Percentiles rank a stretch among this genome's conserved stretches.
Evolutionary conservation across 139 green algal genomes (phyloP).

Genomic region (Volvox reticuliferus): DNA sequence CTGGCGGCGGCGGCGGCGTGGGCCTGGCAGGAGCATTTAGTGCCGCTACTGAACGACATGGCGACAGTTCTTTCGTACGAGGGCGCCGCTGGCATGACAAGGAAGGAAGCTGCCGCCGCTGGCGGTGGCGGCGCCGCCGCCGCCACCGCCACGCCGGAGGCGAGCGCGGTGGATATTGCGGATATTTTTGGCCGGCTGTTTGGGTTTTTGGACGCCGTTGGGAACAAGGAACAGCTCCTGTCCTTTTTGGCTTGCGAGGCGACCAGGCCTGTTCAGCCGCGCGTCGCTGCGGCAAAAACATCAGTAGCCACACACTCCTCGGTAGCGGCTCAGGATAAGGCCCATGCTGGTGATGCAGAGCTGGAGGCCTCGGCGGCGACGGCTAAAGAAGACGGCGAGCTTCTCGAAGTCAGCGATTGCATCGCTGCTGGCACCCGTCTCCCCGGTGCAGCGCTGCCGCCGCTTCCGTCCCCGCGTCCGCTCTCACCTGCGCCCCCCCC

Average conservation of each 20-base stretch:
- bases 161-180: not conserved
- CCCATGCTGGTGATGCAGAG: not conserved
- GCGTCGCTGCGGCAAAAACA: not conserved
- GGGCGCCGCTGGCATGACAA: not conserved
- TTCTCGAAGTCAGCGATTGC: not conserved
- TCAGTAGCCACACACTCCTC: not conserved
- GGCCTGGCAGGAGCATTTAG: not conserved
- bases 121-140: not conserved
- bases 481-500: not conserved
- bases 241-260: constrained; percentile 1
- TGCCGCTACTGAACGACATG: constrained; percentile 11
- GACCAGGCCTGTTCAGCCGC: not conserved
- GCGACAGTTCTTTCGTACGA: not conserved
- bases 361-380: not conserved
- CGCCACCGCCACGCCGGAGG: not conserved
- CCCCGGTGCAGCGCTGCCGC: not conserved
- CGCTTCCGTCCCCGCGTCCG: not conserved
- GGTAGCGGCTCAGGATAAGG: not conserved
- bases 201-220: not conserved
- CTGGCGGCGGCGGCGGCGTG: constrained; percentile 17
- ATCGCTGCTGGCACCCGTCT: too few species aligned
- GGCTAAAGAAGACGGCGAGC: not conserved
- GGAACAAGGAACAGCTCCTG: not conserved
- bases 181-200: not conserved
- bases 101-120: not conserved